phyloP scores from a whole-genome alignment of 768 basidiomycete genomes.

The Auriscalpium microsporum region DNA sequence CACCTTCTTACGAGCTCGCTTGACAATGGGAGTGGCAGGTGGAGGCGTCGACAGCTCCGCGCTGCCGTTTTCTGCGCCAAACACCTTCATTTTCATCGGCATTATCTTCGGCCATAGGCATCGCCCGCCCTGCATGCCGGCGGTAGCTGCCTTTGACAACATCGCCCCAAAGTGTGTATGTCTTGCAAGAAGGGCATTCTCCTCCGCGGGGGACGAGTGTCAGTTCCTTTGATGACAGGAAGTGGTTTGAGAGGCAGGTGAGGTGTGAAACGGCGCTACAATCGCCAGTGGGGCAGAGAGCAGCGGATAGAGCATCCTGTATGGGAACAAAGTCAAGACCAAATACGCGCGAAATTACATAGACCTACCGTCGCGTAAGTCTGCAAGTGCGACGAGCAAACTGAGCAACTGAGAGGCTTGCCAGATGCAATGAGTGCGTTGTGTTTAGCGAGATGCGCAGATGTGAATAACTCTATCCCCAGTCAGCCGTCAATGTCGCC shows the following conservation, averaged over 20 bases:
- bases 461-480: slow-evolving; percentile 3
- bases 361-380: slow-evolving; percentile 34
- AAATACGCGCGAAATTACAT: too few relatives aligned
- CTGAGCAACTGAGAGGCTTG: not conserved
- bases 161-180: slow-evolving; percentile 64
- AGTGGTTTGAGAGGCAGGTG: slow-evolving; percentile 42
- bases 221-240: slow-evolving; percentile 25
- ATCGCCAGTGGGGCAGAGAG: slow-evolving; percentile 42
- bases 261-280: slow-evolving; percentile 54
- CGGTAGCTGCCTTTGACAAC: slow-evolving; percentile 55
- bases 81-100: slow-evolving; percentile 18
- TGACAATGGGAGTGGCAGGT: too few relatives aligned
- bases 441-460: slow-evolving; percentile 4
- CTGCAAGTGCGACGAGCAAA: slow-evolving; percentile 25
- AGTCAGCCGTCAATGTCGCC: not conserved
- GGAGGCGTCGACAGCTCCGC: too few relatives aligned
- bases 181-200: slow-evolving; percentile 39
- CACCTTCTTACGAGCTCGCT: too few relatives aligned
- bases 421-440: slow-evolving; percentile 1
- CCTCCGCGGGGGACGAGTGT: slow-evolving; percentile 57
- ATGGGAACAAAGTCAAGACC: not conserved
- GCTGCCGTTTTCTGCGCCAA: not conserved
- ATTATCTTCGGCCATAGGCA: slow-evolving; percentile 25
- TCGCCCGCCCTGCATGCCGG: slow-evolving; percentile 30
- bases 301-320: slow-evolving; percentile 42